Evolutionary conservation across 176 grass and related monocot genomes (phyloP), one percentile per base, ranked within the genome.

Genomic region (Puccinellia tenuiflora): DNA sequence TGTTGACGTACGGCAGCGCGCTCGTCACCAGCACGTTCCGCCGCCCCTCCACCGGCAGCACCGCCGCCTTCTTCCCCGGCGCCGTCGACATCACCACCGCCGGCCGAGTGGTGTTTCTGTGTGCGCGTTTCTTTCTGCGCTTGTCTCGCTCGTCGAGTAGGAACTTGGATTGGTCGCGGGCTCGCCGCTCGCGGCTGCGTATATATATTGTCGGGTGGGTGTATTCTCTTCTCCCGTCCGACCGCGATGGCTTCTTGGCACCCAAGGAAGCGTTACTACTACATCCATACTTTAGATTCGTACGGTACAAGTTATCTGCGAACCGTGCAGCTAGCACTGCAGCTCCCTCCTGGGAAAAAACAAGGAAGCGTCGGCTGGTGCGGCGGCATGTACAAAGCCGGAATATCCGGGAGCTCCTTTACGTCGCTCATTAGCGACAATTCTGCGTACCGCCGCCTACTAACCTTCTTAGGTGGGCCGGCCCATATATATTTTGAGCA

Each of bases 1-100:
- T 89, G 88, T 85, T 85, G 11, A 89, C 88, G 72, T 89, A 89
- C 51, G 83, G 88, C 61, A 85, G 70, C 35, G 88, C 88, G 67
- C 88, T 89, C 12, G 88, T 89, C 62, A 89, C 66, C 51, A 89
- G 78, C 71, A 89, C 74, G 88, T 89, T 89, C 17, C 83, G 83
- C 51, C 78, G 71, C 30, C 83, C 88, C 10, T 48, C 57, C 75
- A 90, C 57, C 10, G 88, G 88, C 50, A 90, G 37, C 25, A 61
- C 2, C 65, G 48, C n/a, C 62, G 3, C 57, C 69, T 42, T 16
- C 68, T 45, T 3, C 68, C 2, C 15, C 55, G 17, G 2, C 35
- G 21, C 66, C 68, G 67, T 43, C 69, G 69, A 48, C 69, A 73
- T 73, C 42, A 17, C n/a, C 18, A 2, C 33, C 33, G 7, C 55